phyloP scores from a whole-genome alignment of 768 basidiomycete genomes.

The Chalciporus chontae region DNA sequence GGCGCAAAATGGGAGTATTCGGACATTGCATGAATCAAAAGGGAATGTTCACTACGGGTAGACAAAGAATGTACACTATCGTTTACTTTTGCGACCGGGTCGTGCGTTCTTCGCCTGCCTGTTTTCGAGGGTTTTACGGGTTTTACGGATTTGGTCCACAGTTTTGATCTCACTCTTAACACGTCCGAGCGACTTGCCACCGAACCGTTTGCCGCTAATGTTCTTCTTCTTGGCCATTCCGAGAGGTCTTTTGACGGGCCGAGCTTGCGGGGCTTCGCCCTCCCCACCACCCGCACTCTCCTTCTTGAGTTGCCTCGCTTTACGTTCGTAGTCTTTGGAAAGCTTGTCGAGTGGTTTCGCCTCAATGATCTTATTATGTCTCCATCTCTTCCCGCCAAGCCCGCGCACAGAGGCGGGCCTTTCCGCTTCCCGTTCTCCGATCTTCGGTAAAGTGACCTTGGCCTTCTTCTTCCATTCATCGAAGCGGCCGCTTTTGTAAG shows the following conservation, averaged over 20 bases:
- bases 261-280: slow-evolving; percentile 22
- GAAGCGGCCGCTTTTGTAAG: slow-evolving; percentile 89
- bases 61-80: slow-evolving; percentile 15
- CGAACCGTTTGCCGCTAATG: slow-evolving; percentile 40
- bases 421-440: slow-evolving; percentile 77
- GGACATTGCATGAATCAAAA: slow-evolving; percentile 27
- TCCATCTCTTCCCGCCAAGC: slow-evolving; percentile 59
- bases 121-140: slow-evolving; percentile 60
- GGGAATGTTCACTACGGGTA: background rate
- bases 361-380: slow-evolving; percentile 59
- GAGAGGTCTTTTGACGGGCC: slow-evolving; percentile 17
- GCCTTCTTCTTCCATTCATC: slow-evolving; percentile 91
- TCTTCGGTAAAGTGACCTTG: slow-evolving; percentile 65
- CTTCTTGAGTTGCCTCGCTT: slow-evolving; percentile 56
- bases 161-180: slow-evolving; percentile 85
- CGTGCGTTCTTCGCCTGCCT: slow-evolving; percentile 80
- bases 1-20: slow-evolving; percentile 85
- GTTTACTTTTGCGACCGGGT: slow-evolving; percentile 41
- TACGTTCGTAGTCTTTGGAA: slow-evolving; percentile 70
- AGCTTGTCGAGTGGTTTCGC: slow-evolving; percentile 80
- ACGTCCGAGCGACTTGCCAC: slow-evolving; percentile 56
- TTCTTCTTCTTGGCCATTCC: slow-evolving; percentile 35
- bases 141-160: slow-evolving; percentile 82
- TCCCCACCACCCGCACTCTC: slow-evolving; percentile 28
- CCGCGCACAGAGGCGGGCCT: slow-evolving; percentile 24